Conservation (phyloP, 371 early-diverging fungal genomes). For the Apophysomyces sp. region DNA sequence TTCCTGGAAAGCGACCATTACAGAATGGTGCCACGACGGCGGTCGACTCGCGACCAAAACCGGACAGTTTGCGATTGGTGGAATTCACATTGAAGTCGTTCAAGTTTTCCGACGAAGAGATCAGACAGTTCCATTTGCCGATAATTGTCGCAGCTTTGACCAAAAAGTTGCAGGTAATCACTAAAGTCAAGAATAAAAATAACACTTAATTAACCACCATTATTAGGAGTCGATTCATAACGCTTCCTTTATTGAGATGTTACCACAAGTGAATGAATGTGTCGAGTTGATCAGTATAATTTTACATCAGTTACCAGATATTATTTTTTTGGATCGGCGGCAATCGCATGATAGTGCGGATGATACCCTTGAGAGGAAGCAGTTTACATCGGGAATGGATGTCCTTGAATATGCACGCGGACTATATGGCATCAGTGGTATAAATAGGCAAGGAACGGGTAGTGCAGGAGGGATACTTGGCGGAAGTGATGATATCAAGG, state of each 20-base stretch:
- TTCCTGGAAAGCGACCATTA: slow-evolving; percentile 28
- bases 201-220: neutral
- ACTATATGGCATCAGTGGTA: slow-evolving; percentile 24
- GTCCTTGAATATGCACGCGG: slow-evolving; percentile 38
- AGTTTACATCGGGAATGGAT: slow-evolving; percentile 26
- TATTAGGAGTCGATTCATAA: slow-evolving; percentile 16
- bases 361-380: slow-evolving; percentile 4
- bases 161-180: slow-evolving; percentile 55
- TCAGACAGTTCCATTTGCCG: slow-evolving; percentile 76
- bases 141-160: slow-evolving; percentile 63
- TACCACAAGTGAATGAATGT: slow-evolving; percentile 29
- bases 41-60: neutral
- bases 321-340: slow-evolving; percentile 28
- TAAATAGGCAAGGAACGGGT: neutral
- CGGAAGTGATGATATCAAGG: neutral
- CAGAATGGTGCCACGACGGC: neutral
- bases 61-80: slow-evolving; percentile 55
- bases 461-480: too few species aligned
- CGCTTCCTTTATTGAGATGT: slow-evolving; percentile 29
- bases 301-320: slow-evolving; percentile 31
- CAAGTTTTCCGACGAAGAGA: slow-evolving; percentile 80
- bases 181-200: neutral
- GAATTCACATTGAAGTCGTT: slow-evolving; percentile 69
- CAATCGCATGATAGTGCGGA: neutral
- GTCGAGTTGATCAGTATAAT: slow-evolving; percentile 26